Evolutionary conservation across 768 basidiomycete genomes (phyloP).

Genomic region (Tricholoma terreum): DNA sequence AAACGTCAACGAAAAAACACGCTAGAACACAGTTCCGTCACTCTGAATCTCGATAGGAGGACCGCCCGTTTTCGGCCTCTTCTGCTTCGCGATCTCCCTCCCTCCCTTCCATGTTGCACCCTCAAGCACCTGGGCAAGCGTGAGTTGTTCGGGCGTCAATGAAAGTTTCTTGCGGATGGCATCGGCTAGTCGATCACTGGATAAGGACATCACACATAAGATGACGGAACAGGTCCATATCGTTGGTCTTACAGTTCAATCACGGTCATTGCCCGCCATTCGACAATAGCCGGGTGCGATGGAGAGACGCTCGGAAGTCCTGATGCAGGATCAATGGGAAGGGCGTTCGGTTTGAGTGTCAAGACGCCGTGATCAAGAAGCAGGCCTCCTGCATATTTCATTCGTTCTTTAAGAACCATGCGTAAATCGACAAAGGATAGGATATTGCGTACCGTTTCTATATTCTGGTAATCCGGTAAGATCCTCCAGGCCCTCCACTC

Average conservation of each 20-base stretch:
- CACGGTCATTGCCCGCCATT: slow-evolving; percentile 96
- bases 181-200: slow-evolving; percentile 76
- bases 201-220: background rate
- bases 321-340: slow-evolving; percentile 49
- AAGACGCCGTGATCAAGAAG: slow-evolving; percentile 83
- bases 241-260: slow-evolving; percentile 69
- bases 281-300: slow-evolving; percentile 87
- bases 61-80: slow-evolving; percentile 70
- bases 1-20: too few species aligned
- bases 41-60: slow-evolving; percentile 86
- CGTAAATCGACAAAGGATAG: background rate
- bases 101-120: slow-evolving; percentile 98
- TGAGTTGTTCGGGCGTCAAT: slow-evolving; percentile 50
- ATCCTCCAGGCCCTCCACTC: slow-evolving; percentile 75
- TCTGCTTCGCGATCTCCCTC: slow-evolving; percentile 82
- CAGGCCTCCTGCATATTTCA: slow-evolving; percentile 62
- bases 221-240: background rate
- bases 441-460: slow-evolving; percentile 63
- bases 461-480: slow-evolving; percentile 96
- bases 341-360: slow-evolving; percentile 52
- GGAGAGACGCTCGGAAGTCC: slow-evolving; percentile 64
- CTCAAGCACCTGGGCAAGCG: slow-evolving; percentile 87
- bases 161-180: slow-evolving; percentile 60
- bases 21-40: slow-evolving; percentile 77
- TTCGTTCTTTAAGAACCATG: background rate